These are phyloP conservation scores for Aspergillus ustus DNA, from an alignment of 2,329 filamentous ascomycete genomes.

Conservation along the genomic window DNA sequence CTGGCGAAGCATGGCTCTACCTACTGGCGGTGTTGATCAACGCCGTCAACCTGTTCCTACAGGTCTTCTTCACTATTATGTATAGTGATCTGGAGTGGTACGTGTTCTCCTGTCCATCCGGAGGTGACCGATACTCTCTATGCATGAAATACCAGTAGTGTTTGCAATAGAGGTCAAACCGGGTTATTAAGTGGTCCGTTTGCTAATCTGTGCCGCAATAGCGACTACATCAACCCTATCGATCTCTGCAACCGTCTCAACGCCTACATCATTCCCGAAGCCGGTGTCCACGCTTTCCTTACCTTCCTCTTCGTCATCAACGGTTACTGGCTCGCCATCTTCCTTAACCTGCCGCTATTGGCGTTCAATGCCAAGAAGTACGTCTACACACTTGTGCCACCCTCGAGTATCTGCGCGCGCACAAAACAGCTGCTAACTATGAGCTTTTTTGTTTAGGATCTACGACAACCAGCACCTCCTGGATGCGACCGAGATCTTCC, in stretches of 20 bases:
- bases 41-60: constrained; percentile 98
- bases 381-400: constrained; percentile 37
- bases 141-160: not conserved
- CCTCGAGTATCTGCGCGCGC: not conserved
- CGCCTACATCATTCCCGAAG: constrained; percentile 99
- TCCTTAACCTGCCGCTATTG: constrained; percentile 89
- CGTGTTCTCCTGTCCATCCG: constrained; percentile 36
- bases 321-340: constrained; percentile 93
- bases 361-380: constrained; percentile 98
- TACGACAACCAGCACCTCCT: constrained; percentile 95
- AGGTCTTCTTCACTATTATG: constrained; percentile 99
- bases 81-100: constrained; percentile 99
- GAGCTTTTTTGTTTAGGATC: constrained; percentile 65
- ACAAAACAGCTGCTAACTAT: constrained; percentile 25
- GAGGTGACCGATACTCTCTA: not conserved
- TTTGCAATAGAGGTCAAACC: constrained; percentile 13
- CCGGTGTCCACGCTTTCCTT: constrained; percentile 93
- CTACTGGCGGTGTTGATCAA: constrained; percentile 98
- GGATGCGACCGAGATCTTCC: constrained; percentile 98
- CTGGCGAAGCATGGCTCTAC: constrained; percentile 97
- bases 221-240: constrained; percentile 99
- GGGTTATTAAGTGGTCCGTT: constrained; percentile 34
- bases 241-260: constrained; percentile 99
- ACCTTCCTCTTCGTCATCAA: constrained; percentile 97
- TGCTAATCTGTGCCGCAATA: constrained; percentile 43